Base-by-base conservation (phyloP, 345 rosid genomes). In the Toxicodendron radicans region DNA sequence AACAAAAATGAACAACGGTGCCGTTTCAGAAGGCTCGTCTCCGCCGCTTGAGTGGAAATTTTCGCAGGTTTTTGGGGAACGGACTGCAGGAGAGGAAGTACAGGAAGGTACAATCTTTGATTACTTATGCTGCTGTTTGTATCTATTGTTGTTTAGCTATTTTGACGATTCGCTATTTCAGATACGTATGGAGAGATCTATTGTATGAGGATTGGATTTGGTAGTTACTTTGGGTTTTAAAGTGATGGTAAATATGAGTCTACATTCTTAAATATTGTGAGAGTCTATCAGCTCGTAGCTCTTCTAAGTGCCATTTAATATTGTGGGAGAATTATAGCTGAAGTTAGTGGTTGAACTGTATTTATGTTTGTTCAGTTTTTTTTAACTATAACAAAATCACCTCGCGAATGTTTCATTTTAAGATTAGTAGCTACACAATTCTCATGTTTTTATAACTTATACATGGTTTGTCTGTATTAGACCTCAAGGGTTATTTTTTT, bases 51-150 rank as follows among this genome's bases (percentile, higher is more conserved):
- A 94, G 52, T 94, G 98, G 98, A 94, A 91, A 87, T 94, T 94
- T 85, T 87, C 98, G 71, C 98, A 94, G 87, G 97, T 94, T n/a
- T 94, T 92, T 81, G 98, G 98, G 56, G 98, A 94, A 78, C 91
- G 97, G 51, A 82, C 92, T 41, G 95, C 95, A 49, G 97, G 97
- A 16, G 98, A 94, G 78, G 98, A 94, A 86, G 93, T 94, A 27
- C 97, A 94, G 84, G 98, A 92, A 84, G 97, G 97, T 91, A 68
- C 63, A 41, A 57, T 62, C 66, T 66, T 75, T 67, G 41, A 70
- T 77, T 67, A 27, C 49, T 20, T 60, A 9, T 80, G 54, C 4
- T 48, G 16, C 0, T 0, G 18, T 48, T 48, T 58, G 7, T n/a
- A 24, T 53, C 3, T 60, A 20, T 71, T 71, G 70, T 58, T 77